These are phyloP conservation scores for Ephemerocybe angulata DNA, from an alignment of 768 basidiomycete genomes.

Conservation along the genomic window DNA sequence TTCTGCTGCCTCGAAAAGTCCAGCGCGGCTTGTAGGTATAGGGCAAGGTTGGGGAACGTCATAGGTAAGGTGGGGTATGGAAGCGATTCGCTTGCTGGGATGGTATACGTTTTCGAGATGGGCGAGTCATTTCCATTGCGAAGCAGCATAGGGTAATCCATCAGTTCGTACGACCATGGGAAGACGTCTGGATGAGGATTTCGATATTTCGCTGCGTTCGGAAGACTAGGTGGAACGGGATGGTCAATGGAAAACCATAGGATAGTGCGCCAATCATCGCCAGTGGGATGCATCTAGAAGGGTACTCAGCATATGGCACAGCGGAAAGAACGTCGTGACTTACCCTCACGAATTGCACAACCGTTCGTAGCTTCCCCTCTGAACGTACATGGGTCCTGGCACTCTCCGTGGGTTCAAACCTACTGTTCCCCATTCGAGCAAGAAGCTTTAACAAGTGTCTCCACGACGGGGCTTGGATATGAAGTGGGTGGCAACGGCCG, in stretches of 20 bases:
- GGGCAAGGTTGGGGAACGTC: conserved; percentile 68
- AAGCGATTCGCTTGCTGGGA: conserved; percentile 55
- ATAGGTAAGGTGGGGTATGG: conserved; percentile 74
- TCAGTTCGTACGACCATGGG: conserved; percentile 70
- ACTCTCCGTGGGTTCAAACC: conserved; percentile 68
- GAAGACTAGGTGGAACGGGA: conserved; percentile 47
- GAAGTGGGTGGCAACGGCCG: conserved; percentile 62
- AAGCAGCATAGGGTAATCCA: conserved; percentile 56
- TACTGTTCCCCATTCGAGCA: conserved; percentile 67
- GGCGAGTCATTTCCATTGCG: conserved; percentile 60
- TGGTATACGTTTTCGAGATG: conserved; percentile 66
- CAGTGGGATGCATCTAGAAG: conserved; percentile 52
- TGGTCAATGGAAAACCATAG: conserved; percentile 77
- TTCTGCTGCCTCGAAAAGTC: conserved; percentile 62
- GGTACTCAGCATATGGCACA: neutral
- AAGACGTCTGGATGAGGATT: conserved; percentile 61
- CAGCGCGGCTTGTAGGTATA: conserved; percentile 69
- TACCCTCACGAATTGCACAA: conserved; percentile 79
- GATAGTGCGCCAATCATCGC: conserved; percentile 67
- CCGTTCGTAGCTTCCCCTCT: conserved; percentile 61
- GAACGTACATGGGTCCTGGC: conserved; percentile 55
- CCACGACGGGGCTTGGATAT: conserved; percentile 75
- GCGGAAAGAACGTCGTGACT: conserved; percentile 13
- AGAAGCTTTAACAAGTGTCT: conserved; percentile 68
- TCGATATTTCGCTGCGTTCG: conserved; percentile 44